Evolutionary conservation across 257 asterid species (phyloP).

Genomic region (Parsonsia alboflavescens): DNA sequence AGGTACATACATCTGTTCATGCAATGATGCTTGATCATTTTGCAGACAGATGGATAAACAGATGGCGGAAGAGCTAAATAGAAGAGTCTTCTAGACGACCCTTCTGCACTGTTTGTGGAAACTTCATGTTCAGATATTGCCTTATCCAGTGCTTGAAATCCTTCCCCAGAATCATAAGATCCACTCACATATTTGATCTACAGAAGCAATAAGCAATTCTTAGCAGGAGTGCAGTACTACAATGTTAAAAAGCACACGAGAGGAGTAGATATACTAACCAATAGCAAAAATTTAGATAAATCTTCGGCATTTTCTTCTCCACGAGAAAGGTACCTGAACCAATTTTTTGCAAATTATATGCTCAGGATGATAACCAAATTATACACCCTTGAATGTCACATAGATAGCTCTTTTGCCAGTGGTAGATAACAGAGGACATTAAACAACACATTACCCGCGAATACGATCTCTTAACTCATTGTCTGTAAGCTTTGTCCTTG

Average conservation of each 20-base stretch:
- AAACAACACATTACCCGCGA: conserved; percentile 48
- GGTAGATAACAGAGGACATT: neutral
- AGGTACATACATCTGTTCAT: conserved; percentile 61
- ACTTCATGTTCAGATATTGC: conserved; percentile 86
- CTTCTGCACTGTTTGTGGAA: conserved; percentile 57
- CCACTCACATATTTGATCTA: conserved; percentile 95
- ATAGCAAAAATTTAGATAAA: conserved; percentile 59
- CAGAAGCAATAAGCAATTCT: conserved; percentile 14
- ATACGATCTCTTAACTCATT: conserved; percentile 76
- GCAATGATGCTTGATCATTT: conserved; percentile 72
- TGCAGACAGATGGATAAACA: conserved; percentile 93
- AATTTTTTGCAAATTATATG: neutral
- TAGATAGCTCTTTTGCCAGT: neutral
- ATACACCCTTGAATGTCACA: neutral
- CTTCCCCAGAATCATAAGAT: conserved; percentile 80
- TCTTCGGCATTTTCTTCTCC: conserved; percentile 47
- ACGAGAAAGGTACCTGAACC: conserved; percentile 62
- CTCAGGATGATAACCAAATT: neutral
- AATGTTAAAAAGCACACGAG: neutral
- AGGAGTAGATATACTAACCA: conserved; percentile 50
- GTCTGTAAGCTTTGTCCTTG: conserved; percentile 86
- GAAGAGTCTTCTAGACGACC: conserved; percentile 89
- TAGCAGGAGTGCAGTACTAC: conserved; percentile 4
- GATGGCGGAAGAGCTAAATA: conserved; percentile 99
- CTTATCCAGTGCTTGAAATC: conserved; percentile 68